Evolutionary conservation across 768 basidiomycete species (phyloP), one percentile per base, ranked within the genome.

Genomic region (Rhodosporidiobolus sp.): DNA sequence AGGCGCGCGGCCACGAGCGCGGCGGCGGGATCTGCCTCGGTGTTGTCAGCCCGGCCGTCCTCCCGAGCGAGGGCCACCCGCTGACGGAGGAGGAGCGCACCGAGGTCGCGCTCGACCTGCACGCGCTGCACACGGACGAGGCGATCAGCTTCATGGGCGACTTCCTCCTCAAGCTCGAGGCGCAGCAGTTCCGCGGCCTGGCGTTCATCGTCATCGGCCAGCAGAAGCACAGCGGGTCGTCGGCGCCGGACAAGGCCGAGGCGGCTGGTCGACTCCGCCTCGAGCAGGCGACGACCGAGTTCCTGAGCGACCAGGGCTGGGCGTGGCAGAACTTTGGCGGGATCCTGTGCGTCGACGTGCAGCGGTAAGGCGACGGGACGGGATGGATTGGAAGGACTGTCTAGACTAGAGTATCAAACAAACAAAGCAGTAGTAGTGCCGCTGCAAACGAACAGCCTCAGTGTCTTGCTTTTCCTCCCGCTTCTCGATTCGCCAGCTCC

Each of bases 211-310:
- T 99, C 55, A 91, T 98, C 11, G 95, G 96, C 28, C 93, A 97
- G 82, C 92, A 95, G 81, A 95, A 94, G 81, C 95, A 97, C 80
- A 92, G 91, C 1, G 94, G 91, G 4, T 89, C 88, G n/a, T 92
- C 94, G 78, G 92, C 94, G 78, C 83, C 86, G 7, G 86, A 75
- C 55, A 63, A 69, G 38, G 67, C 66, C 8, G 71, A 72, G 56
- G 74, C 69, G n/a, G 74, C 74, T 9, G 77, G 71, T 1, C 61
- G 72, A 26, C 45, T 73, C 3, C 56, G 77, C 32, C 61, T 77
- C 43, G 71, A 72, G 49, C 71, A 75, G 38, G 77, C 77, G 19
- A 72, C 69, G 64, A 68, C 74, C 52, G 74, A 76, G 58, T 77
- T 77, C 64, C 56, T 75, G 12, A 19, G 46, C 20, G 67, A 74